Percentiles rank a stretch among this genome's conserved stretches.
Conservation (phyloP, 2,329 filamentous ascomycete species). For the Grosmannia clavigera region DNA sequence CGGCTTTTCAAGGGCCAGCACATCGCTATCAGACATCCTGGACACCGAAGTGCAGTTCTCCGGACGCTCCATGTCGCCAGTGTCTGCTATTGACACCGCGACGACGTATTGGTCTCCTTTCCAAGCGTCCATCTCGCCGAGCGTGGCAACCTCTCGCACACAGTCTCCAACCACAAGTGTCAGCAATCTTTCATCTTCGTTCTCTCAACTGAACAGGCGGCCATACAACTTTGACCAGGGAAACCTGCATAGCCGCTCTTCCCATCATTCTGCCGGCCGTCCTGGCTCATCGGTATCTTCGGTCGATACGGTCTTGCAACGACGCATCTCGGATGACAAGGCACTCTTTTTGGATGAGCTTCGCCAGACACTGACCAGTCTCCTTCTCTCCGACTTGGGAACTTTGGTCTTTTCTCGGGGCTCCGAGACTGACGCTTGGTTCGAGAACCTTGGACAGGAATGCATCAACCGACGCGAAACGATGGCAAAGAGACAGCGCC, state of each 20-base stretch:
- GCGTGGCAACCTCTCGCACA: conserved; percentile 45
- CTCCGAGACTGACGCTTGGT: conserved; percentile 88
- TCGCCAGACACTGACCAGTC: conserved; percentile 66
- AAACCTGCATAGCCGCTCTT: conserved; percentile 25
- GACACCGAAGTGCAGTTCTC: conserved; percentile 59
- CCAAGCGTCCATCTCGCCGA: conserved; percentile 52
- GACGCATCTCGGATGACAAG: conserved; percentile 55
- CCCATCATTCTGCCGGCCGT: conserved; percentile 16
- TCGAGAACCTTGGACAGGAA: conserved; percentile 54
- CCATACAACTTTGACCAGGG: conserved; percentile 6
- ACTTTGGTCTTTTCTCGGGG: conserved; percentile 76
- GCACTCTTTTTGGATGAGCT: conserved; percentile 65
- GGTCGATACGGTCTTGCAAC: conserved; percentile 53
- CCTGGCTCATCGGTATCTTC: conserved; percentile 56
- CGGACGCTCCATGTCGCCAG: conserved; percentile 52
- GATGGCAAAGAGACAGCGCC: conserved; percentile 28
- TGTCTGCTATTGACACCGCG: conserved; percentile 60
- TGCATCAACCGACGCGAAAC: conserved; percentile 51
- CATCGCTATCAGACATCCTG: conserved; percentile 50
- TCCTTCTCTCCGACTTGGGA: conserved; percentile 81
- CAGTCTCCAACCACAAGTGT: conserved; percentile 52
- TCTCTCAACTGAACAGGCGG: conserved; percentile 30
- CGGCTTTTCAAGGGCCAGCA: conserved; percentile 43
- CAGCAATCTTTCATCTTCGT: conserved; percentile 41
- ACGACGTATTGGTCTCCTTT: conserved; percentile 87